Percentiles rank a stretch among this genome's conserved stretches.
phyloP scores from a whole-genome alignment of 495 filamentous ascomycete genomes.

The Mycothermus thermophilus region DNA sequence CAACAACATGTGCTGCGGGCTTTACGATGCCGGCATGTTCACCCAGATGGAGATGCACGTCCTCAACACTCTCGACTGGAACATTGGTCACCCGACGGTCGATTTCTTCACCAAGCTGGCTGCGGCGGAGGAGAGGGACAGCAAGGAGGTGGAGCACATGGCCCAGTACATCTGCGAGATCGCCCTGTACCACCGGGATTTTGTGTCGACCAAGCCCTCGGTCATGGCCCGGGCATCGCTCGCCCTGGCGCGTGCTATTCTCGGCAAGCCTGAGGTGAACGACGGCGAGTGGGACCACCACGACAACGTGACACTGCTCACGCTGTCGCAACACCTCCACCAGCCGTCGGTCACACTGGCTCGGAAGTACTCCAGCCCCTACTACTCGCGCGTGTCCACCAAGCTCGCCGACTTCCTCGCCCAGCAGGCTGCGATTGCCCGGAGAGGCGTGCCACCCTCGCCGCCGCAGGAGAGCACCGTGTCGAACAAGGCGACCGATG shows the following conservation, averaged over 20 bases:
- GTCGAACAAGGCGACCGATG: constrained; percentile 41
- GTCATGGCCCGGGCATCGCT: constrained; percentile 80
- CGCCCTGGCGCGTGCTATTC: constrained; percentile 73
- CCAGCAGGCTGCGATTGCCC: constrained; percentile 61
- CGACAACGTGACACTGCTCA: constrained; percentile 67
- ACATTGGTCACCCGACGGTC: constrained; percentile 87
- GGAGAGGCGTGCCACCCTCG: constrained; percentile 46
- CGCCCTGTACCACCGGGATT: constrained; percentile 88
- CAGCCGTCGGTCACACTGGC: constrained; percentile 74
- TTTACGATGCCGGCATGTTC: constrained; percentile 99
- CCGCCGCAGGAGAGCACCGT: constrained; percentile 47
- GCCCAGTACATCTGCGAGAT: constrained; percentile 87
- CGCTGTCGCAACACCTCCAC: constrained; percentile 74
- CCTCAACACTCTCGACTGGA: constrained; percentile 92
- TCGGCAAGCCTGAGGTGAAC: constrained; percentile 61
- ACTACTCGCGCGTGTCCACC: constrained; percentile 67
- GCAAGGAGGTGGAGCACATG: constrained; percentile 87
- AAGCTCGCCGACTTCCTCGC: constrained; percentile 77
- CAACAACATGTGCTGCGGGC: constrained; percentile 95
- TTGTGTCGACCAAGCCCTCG: constrained; percentile 78
- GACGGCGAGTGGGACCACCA: constrained; percentile 66
- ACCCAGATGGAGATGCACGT: constrained; percentile 99
- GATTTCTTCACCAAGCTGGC: constrained; percentile 80
- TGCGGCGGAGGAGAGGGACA: constrained; percentile 52
- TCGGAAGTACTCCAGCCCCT: constrained; percentile 73